A percentile compares a stretch with the other conserved stretches of the same genome.
phyloP scores from a whole-genome alignment of 192 early-diverging fungal genomes.

The Ambispora gerdemannii region DNA sequence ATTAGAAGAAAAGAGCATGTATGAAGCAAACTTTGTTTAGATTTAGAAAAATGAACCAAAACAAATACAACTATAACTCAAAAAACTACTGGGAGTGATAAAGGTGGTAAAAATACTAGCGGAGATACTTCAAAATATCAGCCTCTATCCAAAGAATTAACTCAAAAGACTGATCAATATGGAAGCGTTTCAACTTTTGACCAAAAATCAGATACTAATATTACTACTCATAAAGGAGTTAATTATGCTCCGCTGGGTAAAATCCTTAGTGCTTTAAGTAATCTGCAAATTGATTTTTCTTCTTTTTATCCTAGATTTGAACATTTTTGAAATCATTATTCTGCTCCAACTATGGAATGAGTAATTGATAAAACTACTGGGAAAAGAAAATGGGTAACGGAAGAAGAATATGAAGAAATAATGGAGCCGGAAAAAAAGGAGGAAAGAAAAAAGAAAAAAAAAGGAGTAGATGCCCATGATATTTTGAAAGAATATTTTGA shows the following conservation, averaged over 20 bases:
- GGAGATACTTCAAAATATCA: conserved; percentile 15
- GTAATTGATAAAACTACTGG: conserved; percentile 16
- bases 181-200: conserved; percentile 13
- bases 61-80: not conserved
- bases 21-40: conserved; percentile 19
- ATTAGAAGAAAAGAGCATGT: conserved; percentile 16
- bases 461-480: conserved; percentile 1
- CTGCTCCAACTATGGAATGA: conserved; percentile 11
- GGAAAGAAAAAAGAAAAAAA: conserved; percentile 8
- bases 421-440: conserved; percentile 14
- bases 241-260: conserved; percentile 17
- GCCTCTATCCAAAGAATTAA: conserved; percentile 3
- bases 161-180: not conserved
- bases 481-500: conserved; percentile 8
- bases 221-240: conserved; percentile 8
- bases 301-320: conserved; percentile 3
- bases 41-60: not conserved
- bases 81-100: conserved; percentile 17
- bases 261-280: conserved; percentile 2
- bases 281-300: conserved; percentile 15
- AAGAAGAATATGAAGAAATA: conserved; percentile 24
- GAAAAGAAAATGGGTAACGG: conserved; percentile 15
- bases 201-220: not conserved
- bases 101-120: conserved; percentile 8
- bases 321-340: conserved; percentile 11